A percentile compares a stretch with the other conserved stretches of the same genome.
Evolutionary conservation across 805 yeast genomes (phyloP).

Genomic region (Sugiyamaella lignohabitans): DNA sequence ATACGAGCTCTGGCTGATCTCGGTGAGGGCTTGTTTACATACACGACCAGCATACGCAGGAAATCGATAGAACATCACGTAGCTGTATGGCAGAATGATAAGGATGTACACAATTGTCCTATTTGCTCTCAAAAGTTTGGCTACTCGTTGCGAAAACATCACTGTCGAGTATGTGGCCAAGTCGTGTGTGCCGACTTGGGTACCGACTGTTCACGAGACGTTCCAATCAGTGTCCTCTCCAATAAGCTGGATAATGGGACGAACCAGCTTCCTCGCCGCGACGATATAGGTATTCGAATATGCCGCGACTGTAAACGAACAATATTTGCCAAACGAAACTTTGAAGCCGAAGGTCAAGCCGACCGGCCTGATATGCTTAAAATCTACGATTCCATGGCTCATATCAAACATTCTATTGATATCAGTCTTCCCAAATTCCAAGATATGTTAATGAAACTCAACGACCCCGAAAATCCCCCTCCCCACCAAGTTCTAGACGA

Average conservation of each 20-base stretch:
- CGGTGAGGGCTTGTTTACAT: slow-evolving; percentile 26
- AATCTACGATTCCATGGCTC: slow-evolving; percentile 39
- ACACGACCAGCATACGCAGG: slow-evolving; percentile 24
- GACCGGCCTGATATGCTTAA: slow-evolving; percentile 36
- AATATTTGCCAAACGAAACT: slow-evolving; percentile 51
- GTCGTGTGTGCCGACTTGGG: slow-evolving; percentile 66
- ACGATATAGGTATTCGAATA: slow-evolving; percentile 40
- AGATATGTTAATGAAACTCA: slow-evolving; percentile 31
- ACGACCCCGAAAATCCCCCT: slow-evolving; percentile 30
- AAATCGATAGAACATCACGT: slow-evolving; percentile 41
- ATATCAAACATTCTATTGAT: slow-evolving; percentile 35
- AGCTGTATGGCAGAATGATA: slow-evolving; percentile 62
- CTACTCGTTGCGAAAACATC: slow-evolving; percentile 67
- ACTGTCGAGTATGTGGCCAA: slow-evolving; percentile 82
- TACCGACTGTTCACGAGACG: slow-evolving; percentile 66
- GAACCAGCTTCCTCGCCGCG: slow-evolving; percentile 15
- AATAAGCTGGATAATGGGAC: slow-evolving; percentile 23
- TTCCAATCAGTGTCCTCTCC: slow-evolving; percentile 42
- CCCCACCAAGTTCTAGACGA: slow-evolving; percentile 29
- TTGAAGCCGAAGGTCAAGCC: slow-evolving; percentile 34
- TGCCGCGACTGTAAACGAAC: slow-evolving; percentile 65
- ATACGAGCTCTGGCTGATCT: slow-evolving; percentile 19
- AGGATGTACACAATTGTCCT: slow-evolving; percentile 45
- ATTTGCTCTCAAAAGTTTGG: slow-evolving; percentile 57
- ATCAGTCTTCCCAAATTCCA: slow-evolving; percentile 41